phyloP scores from a whole-genome alignment of 352 stramenopile genomes.

The Pythium brassicae region DNA sequence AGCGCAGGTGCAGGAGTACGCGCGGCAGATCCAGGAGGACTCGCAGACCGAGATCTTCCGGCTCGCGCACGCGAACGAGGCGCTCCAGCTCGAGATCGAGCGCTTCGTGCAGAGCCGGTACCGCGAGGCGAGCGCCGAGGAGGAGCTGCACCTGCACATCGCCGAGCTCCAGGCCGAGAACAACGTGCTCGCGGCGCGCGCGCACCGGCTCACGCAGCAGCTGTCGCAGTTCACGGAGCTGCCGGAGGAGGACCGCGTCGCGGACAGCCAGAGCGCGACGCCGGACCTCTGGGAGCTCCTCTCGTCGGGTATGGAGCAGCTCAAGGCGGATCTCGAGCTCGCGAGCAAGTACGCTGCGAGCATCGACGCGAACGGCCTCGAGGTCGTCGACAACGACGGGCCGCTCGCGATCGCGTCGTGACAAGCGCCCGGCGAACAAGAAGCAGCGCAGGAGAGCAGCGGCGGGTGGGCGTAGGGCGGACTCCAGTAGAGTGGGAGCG shows the following conservation, averaged over 20 bases:
- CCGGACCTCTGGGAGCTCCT: slow-evolving; percentile 84
- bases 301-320: slow-evolving; percentile 85
- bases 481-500: too few relatives aligned
- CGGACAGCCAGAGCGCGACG: slow-evolving; percentile 45
- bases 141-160: slow-evolving; percentile 66
- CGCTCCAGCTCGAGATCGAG: slow-evolving; percentile 63
- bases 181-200: slow-evolving; percentile 74
- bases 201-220: slow-evolving; percentile 75
- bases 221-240: slow-evolving; percentile 83
- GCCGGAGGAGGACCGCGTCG: slow-evolving; percentile 57
- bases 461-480: too few relatives aligned
- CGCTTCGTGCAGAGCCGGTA: slow-evolving; percentile 51
- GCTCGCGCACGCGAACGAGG: slow-evolving; percentile 50
- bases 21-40: slow-evolving; percentile 61
- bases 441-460: slow-evolving; percentile 6
- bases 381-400: slow-evolving; percentile 43
- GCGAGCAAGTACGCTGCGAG: slow-evolving; percentile 84
- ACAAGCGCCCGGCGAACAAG: not conserved
- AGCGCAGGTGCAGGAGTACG: slow-evolving; percentile 46
- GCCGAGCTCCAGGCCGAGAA: slow-evolving; percentile 82
- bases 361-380: slow-evolving; percentile 49
- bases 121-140: slow-evolving; percentile 60
- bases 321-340: slow-evolving; percentile 84
- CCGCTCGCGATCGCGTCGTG: slow-evolving; percentile 48
- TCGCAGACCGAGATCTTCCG: slow-evolving; percentile 57